Percentiles rank a stretch among this genome's conserved stretches.
Conservation (phyloP, 2,329 filamentous ascomycete genomes). For the Aspergillus aculeatinus region DNA sequence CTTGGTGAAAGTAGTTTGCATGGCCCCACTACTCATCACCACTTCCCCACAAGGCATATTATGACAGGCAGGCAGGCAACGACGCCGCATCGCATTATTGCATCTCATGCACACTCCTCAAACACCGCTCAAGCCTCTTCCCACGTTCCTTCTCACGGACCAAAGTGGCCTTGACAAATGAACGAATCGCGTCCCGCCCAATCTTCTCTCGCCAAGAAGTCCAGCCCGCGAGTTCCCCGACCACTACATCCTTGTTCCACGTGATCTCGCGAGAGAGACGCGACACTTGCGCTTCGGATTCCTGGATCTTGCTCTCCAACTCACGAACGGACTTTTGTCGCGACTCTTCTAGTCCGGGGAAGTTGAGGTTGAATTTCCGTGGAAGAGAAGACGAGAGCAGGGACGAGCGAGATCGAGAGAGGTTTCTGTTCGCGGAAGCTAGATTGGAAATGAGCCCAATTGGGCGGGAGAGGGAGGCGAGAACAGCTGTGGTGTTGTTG, state of each 20-base stretch:
- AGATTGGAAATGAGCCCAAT: conserved; percentile 76
- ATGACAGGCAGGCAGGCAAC: too few species aligned
- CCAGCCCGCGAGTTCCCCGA: conserved; percentile 88
- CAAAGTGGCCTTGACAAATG: conserved; percentile 75
- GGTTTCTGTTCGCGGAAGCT: conserved; percentile 67
- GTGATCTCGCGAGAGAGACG: conserved; percentile 77
- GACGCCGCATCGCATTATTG: conserved; percentile 3
- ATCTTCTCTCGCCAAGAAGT: conserved; percentile 82
- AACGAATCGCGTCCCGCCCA: conserved; percentile 70
- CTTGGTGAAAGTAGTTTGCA: too few species aligned
- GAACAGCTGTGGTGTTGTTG: conserved; percentile 77
- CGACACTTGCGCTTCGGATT: conserved; percentile 67
- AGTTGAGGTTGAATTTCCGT: conserved; percentile 48
- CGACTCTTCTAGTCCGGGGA: conserved; percentile 72
- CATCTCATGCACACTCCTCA: conserved; percentile 59
- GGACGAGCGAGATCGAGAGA: conserved; percentile 75
- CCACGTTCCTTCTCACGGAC: conserved; percentile 76
- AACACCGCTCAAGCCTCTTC: conserved; percentile 75
- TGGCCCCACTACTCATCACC: too few species aligned
- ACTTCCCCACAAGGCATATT: too few species aligned
- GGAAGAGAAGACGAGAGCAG: conserved; percentile 60
- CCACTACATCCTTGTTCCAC: conserved; percentile 92
- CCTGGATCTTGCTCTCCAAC: conserved; percentile 74
- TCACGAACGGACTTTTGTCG: conserved; percentile 79
- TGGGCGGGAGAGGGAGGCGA: conserved; percentile 75